Base-by-base conservation (phyloP, 2,329 filamentous ascomycete genomes). In the Nothomitra cinnamomea region DNA sequence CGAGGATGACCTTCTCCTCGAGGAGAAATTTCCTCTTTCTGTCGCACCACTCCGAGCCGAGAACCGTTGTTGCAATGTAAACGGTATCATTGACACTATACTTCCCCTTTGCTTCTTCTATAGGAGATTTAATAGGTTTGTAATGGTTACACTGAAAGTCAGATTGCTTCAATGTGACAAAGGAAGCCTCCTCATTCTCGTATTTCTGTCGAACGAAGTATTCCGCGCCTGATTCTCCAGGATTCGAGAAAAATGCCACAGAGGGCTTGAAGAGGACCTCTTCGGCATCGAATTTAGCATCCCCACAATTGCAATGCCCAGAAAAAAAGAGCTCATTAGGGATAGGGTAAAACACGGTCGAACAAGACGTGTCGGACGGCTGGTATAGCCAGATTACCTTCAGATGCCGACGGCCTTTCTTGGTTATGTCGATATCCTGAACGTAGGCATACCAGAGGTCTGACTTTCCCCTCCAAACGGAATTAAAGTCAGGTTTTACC, bases 191-290 rank as follows among this genome's bases (percentile, higher is more conserved):
- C 0, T 72, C 66, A 1, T 74, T 72, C 1, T 79, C 61, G 58
- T 86, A 90, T 0, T 78, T 82, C 58, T 87, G 82, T 0, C 86
- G 75, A 1, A 89, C 74, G 56, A 90, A 85, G 47, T 82, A 77
- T 5, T 79, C 75, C 1, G 68, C 67, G 0, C 60, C 61, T 13
- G 54, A 43, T 0, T 69, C 70, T 0, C 68, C 62, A 0, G 78
- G 74, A 1, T 65, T 64, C 0, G 72, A 72, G 5, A 78, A 77
- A 65, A 78, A 82, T 56, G 77, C 71, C 0, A 89, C 73, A 0
- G 70, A 58, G 40, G 83, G 75, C 1, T 75, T 75, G 0, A 70
- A 72, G 0, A 79, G 60, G 0, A 88, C 69, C 35, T 86, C 74
- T 0, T 73, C 65, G 1, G 74, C 71, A 0, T 69, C 58, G 2